Evolutionary conservation across 805 yeast species (phyloP).

Genomic region (Blastobotrys muscicola): DNA sequence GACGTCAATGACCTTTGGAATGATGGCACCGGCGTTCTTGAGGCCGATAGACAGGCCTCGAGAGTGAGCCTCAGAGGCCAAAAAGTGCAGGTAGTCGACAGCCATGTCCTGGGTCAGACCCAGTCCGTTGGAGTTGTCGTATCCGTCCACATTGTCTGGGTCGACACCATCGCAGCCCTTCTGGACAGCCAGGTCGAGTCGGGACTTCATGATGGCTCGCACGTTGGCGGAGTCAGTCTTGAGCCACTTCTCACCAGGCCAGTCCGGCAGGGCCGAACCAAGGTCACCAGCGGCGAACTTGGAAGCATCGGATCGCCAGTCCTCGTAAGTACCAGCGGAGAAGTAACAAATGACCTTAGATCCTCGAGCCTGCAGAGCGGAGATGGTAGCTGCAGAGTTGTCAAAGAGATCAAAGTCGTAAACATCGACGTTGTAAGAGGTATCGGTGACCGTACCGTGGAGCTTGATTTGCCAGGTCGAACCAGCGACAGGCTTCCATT

Average conservation of each 20-base stretch:
- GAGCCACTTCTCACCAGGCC: conserved; percentile 27
- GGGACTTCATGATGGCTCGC: conserved; percentile 17
- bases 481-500: conserved; percentile 6
- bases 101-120: conserved; percentile 20
- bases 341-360: conserved; percentile 27
- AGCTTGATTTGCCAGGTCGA: conserved; percentile 23
- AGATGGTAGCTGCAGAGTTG: conserved; percentile 9
- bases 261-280: conserved; percentile 23
- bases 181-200: conserved; percentile 19
- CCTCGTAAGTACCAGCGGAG: conserved; percentile 27
- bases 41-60: conserved; percentile 21
- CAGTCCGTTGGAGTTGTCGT: conserved; percentile 25
- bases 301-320: conserved; percentile 23
- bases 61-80: conserved; percentile 18
- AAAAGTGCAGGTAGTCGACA: conserved; percentile 19
- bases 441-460: conserved; percentile 7
- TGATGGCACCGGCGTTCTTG: conserved; percentile 23
- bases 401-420: conserved; percentile 26
- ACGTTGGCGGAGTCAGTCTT: conserved; percentile 18
- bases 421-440: conserved; percentile 12
- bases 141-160: conserved; percentile 27
- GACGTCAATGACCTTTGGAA: conserved; percentile 13
- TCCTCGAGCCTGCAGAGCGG: conserved; percentile 15
- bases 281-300: conserved; percentile 18
- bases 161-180: conserved; percentile 27